Evolutionary conservation across 371 early-diverging fungal species (phyloP), one percentile per base, ranked within the genome.

Genomic region (Mucor piriformis): DNA sequence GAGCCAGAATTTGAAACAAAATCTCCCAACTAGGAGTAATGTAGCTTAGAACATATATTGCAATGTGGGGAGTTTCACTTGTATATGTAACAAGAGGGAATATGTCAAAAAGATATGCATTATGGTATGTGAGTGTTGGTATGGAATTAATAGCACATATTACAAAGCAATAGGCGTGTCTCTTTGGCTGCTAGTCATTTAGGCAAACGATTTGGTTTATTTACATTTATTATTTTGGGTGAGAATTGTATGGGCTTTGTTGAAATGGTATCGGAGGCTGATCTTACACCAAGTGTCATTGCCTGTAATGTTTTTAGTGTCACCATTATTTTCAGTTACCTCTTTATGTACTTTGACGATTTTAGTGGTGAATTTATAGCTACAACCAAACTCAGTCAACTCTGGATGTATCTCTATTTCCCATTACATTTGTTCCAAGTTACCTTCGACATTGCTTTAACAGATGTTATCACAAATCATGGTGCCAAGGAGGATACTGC

Each of bases 341-440:
- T 80, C 54, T 80, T 80, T 51, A 80, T 80, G 80, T 80, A 77
- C 37, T 80, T 80, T 66, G 80, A 80, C 34, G 80, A 80, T 47
- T 80, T 80, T 25, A 67, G 64, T 47, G 69, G 70, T 21, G 79
- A 78, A 59, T 62, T 70, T 15, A 42, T 71, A 15, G 35, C 53
- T 10, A 54, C 65, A 46, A 66, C 71, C 1, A 43, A 70, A 33
- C 43, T 79, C 46, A 81, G 79, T 32, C 83, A 82, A 44, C 67
- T 84, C 7, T 84, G 85, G 85, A 73, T 82, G 48, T 84, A 83
- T 37, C 69, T 84, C n/a, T 83, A 84, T 55, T 73, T 84, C 27
- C 85, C 85, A 2, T 67, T 84, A 1, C 85, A 84, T 52, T 35
- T 84, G 2, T 82, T 83, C 38, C 79, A 83, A 35, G 85, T 83